Evolutionary conservation across 2,329 filamentous ascomycete species (phyloP), one percentile per base, ranked within the genome.

Genomic region (Lachnum nothofagi): DNA sequence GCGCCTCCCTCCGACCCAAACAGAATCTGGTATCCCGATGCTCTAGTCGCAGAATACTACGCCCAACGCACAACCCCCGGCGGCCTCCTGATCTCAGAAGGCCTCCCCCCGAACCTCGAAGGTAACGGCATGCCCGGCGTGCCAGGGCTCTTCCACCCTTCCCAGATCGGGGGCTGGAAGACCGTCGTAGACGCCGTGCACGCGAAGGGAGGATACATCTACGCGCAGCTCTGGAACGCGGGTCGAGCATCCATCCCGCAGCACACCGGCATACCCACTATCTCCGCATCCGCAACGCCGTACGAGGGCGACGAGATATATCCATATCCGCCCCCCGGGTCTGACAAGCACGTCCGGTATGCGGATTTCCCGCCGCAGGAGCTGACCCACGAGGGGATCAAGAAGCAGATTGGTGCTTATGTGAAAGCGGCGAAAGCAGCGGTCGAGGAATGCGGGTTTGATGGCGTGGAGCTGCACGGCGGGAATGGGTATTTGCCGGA

Each of bases 211-310:
- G 73, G 71, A 19, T 75, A 71, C 57, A 79, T 83, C 53, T 83
- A 74, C 64, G 63, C 73, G 3, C 81, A 85, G 62, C 68, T 85
- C 1, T 84, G 79, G 78, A 75, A 75, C 2, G 66, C 80, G 0
- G 81, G 82, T 5, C 73, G 81, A 5, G 61, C 65, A 19, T 70
- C 68, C 3, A 53, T 76, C 58, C 53, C 64, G 0, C 66, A 68
- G 1, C 49, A 66, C 27, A 66, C 67, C 0, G 72, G 70, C 3
- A 63, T 63, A 4, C 60, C 61, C 3, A 65, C 70, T 19, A 58
- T 70, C 20, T 64, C 65, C 3, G 60, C 71, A 3, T 71, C 67
- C 2, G 72, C 72, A 2, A 69, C 71, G 9, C 67, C 71, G 5
- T 74, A 72, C 46, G 69, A 68, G 48, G 65, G 65, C 38, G 71